phyloP scores from a whole-genome alignment of 2,329 filamentous ascomycete species.

The Aureobasidium uvarum region DNA sequence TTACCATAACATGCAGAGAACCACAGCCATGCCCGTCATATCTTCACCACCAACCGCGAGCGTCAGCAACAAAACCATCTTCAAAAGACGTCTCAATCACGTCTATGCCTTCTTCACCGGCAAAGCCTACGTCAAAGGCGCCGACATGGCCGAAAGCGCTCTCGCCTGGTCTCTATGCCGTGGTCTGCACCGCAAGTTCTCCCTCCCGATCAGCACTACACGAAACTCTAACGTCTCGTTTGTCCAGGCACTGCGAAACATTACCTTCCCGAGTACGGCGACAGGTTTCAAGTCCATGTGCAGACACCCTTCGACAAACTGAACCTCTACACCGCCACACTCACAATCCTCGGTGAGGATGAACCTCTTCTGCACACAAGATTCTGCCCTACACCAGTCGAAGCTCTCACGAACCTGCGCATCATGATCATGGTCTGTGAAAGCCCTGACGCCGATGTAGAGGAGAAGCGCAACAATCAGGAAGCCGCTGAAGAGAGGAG shows the following conservation, averaged over 20 bases:
- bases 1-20: background rate
- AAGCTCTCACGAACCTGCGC: background rate
- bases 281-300: background rate
- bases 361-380: constrained; percentile 2
- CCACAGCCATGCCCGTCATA: background rate
- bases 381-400: background rate
- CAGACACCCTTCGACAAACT: constrained; percentile 12
- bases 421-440: constrained; percentile 9
- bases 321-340: background rate
- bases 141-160: background rate
- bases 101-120: background rate
- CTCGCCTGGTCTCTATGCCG: background rate
- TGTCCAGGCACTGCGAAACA: background rate
- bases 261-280: background rate
- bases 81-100: background rate
- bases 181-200: background rate
- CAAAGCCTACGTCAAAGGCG: background rate
- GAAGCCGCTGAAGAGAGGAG: background rate
- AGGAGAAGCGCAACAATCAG: background rate
- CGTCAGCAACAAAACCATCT: background rate
- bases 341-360: background rate
- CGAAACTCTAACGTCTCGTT: background rate
- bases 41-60: background rate
- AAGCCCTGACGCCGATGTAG: background rate
- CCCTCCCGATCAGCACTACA: background rate